Evolutionary conservation across 2,329 filamentous ascomycete species (phyloP).

Genomic region (Clonostachys byssicola): DNA sequence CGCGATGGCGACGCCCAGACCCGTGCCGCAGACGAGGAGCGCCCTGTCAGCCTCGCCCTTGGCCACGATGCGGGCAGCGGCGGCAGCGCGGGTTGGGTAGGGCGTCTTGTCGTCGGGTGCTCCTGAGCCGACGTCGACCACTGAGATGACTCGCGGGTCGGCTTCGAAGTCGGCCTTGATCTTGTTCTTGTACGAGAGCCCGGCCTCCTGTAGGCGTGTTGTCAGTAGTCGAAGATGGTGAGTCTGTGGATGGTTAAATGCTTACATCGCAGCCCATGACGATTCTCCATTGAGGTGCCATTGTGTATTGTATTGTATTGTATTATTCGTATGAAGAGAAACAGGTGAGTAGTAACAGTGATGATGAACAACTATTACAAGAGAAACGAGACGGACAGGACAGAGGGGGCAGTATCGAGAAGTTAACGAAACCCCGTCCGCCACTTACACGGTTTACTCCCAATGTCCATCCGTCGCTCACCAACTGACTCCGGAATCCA

Average conservation of each 20-base stretch:
- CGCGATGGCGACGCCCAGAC: slow-evolving; percentile 81
- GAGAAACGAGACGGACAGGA: no score
- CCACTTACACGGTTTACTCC: no score
- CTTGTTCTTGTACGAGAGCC: slow-evolving; percentile 72
- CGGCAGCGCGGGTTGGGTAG: slow-evolving; percentile 75
- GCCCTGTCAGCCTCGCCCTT: slow-evolving; percentile 69
- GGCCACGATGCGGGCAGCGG: slow-evolving; percentile 61
- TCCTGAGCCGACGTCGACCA: slow-evolving; percentile 73
- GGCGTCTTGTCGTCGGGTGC: slow-evolving; percentile 68
- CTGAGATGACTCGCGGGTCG: slow-evolving; percentile 60
- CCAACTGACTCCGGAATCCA: no score
- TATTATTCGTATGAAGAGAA: background rate
- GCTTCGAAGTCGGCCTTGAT: slow-evolving; percentile 70
- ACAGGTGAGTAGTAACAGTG: no score
- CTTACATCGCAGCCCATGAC: slow-evolving; percentile 51
- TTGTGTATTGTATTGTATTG: slow-evolving; percentile 13
- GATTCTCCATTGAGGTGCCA: slow-evolving; percentile 46
- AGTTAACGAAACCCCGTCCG: no score
- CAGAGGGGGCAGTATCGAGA: no score
- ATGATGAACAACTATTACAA: no score
- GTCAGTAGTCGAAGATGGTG: background rate
- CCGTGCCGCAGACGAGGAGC: slow-evolving; percentile 80
- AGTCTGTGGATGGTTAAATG: slow-evolving; percentile 2
- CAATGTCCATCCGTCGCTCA: no score
- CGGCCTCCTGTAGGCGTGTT: slow-evolving; percentile 52